These are phyloP conservation scores for Lachnellula hyalina DNA, from an alignment of 2,329 filamentous ascomycete species.

Conservation along the genomic window DNA sequence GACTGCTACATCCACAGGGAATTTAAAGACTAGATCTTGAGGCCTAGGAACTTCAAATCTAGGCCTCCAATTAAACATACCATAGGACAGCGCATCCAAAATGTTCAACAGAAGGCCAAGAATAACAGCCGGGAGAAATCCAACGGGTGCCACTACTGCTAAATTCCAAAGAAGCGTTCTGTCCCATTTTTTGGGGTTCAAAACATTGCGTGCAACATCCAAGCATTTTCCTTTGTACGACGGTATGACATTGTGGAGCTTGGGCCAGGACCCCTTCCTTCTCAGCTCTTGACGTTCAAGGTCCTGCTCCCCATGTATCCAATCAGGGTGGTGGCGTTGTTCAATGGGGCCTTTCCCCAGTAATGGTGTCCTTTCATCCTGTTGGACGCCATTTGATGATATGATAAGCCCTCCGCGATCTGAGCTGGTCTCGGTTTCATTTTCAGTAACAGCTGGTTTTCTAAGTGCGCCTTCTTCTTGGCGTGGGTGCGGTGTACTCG, in stretches of 20 bases:
- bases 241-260: conserved; percentile 21
- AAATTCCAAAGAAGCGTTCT: conserved; percentile 57
- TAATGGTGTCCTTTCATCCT: conserved; percentile 30
- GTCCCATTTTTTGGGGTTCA: conserved; percentile 69
- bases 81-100: conserved; percentile 90
- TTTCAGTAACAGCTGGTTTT: conserved; percentile 6
- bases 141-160: conserved; percentile 60
- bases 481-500: conserved; percentile 18
- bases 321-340: conserved; percentile 24
- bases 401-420: conserved; percentile 21
- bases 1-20: not conserved
- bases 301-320: conserved; percentile 29
- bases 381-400: conserved; percentile 18
- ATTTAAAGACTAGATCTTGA: not conserved
- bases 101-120: conserved; percentile 88
- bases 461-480: conserved; percentile 3
- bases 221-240: conserved; percentile 22
- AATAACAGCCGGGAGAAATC: conserved; percentile 77
- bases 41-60: not conserved
- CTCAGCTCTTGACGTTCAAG: conserved; percentile 24
- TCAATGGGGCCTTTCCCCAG: conserved; percentile 16
- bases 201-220: conserved; percentile 29
- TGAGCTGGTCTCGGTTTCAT: conserved; percentile 2
- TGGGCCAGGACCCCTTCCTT: conserved; percentile 24
- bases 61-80: conserved; percentile 35